Evolutionary conservation across 129 eudicot species (phyloP).

Genomic region (Lonicera japonica): DNA sequence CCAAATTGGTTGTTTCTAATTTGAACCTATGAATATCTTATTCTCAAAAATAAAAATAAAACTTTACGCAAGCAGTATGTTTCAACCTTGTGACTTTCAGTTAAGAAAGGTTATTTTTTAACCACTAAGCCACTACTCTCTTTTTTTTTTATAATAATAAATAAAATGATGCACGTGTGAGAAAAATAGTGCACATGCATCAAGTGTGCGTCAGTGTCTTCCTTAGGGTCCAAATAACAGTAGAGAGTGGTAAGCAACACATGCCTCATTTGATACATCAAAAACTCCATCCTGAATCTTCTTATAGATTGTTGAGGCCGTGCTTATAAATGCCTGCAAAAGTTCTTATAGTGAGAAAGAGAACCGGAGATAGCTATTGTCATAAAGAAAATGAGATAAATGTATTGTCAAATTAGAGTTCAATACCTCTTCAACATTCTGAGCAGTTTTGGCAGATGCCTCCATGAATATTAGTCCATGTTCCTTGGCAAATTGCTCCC

Average conservation of each 20-base stretch:
- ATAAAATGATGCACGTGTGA: too few relatives aligned
- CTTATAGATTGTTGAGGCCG: slow-evolving; percentile 76
- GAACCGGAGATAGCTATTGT: not conserved
- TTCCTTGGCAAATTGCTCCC: slow-evolving; percentile 91
- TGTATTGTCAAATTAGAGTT: too few relatives aligned
- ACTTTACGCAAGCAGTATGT: too few relatives aligned
- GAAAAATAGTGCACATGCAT: too few relatives aligned
- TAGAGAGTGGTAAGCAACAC: not conserved
- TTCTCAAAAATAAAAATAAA: too few relatives aligned
- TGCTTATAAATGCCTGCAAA: slow-evolving; percentile 72
- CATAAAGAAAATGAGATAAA: not conserved
- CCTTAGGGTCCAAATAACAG: not conserved
- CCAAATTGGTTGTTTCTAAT: too few relatives aligned
- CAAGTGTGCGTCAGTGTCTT: too few relatives aligned
- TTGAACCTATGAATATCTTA: too few relatives aligned
- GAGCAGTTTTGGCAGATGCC: slow-evolving; percentile 89
- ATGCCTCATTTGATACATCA: slow-evolving; percentile 88
- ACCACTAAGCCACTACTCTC: not conserved
- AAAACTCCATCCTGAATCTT: slow-evolving; percentile 92
- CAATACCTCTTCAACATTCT: slow-evolving; percentile 81
- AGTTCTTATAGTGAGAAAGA: slow-evolving; percentile 2
- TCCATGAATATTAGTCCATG: slow-evolving; percentile 85
- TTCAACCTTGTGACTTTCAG: too few relatives aligned
- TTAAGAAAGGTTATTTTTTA: too few relatives aligned
- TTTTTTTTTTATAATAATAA: too few relatives aligned